Evolutionary conservation across 139 green algal species (phyloP).

Genomic region (Auxenochlorella pyrenoidosa): DNA sequence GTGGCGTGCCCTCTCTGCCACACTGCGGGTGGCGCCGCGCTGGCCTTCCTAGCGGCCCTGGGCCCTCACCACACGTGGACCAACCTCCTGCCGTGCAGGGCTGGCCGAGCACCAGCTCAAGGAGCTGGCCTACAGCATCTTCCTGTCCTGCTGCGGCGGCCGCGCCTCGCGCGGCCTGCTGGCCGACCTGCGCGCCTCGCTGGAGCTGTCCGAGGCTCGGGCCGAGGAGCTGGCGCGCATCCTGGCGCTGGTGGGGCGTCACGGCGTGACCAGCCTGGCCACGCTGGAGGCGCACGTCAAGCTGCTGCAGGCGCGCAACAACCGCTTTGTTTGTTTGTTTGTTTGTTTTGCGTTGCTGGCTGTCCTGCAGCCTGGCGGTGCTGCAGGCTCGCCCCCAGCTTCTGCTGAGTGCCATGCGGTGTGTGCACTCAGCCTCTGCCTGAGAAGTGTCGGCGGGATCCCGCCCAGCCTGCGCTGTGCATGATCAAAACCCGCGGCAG

Average conservation of each 20-base stretch:
- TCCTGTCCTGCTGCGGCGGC: conserved; percentile 33
- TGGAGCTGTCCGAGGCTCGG: conserved; percentile 55
- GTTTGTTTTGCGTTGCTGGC: too few relatives aligned
- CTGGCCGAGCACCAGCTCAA: conserved; percentile 57
- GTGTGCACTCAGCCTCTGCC: too few relatives aligned
- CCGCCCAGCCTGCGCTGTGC: too few relatives aligned
- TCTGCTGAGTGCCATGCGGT: conserved; percentile 35
- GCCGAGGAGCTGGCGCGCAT: conserved; percentile 42
- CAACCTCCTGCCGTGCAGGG: conserved; percentile 15
- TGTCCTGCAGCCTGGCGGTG: conserved; percentile 32
- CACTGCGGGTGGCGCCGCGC: too few relatives aligned
- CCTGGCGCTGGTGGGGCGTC: conserved; percentile 12
- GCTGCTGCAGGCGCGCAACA: conserved; percentile 44
- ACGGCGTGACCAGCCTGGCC: conserved; percentile 33
- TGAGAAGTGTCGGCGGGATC: too few relatives aligned
- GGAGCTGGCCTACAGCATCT: conserved; percentile 58
- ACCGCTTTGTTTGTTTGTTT: too few relatives aligned
- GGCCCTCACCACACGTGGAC: background rate
- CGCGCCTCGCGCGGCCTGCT: conserved; percentile 40
- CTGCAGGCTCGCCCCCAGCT: conserved; percentile 55
- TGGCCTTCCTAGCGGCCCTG: too few relatives aligned
- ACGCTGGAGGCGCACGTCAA: conserved; percentile 55
- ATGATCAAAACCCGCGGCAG: too few relatives aligned
- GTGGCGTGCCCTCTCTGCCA: too few relatives aligned
- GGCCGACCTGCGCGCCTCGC: conserved; percentile 43